Base-by-base conservation (phyloP, 2,329 filamentous ascomycete genomes). In the Diaporthe sp. region DNA sequence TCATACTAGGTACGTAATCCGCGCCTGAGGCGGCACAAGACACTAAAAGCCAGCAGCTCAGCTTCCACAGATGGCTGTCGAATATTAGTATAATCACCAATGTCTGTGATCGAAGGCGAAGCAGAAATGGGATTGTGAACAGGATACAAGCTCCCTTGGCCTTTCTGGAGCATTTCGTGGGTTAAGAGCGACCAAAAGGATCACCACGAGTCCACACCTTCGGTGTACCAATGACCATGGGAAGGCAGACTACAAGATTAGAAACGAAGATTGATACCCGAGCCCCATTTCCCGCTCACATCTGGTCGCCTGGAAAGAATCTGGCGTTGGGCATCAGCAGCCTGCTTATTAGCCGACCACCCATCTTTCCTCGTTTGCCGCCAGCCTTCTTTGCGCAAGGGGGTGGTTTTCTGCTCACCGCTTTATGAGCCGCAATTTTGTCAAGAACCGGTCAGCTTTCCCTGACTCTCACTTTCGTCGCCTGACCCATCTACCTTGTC, bases 251-350 rank as follows among this genome's bases (percentile, higher is more conserved):
- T 25, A 3, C 2, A 25, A 9, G 4, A 3, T 38, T 35, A 19
- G 22, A 25, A 35, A 50, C 15, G 7, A 17, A 13, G 4, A 33
- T 28, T 25, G 61, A 7, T 28, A 35, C 28, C n/a, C 22, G 30
- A 25, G 22, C 45, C 22, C 22, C 12, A 4, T 35, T 17, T n/a
- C 4, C 15, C 30, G n/a, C 30, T 25, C 42, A 35, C n/a, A 28
- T n/a, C 22, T 25, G 4, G 4, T 19, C n/a, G 64, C n/a, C 22
- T 8, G 8, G 30, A 1, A 19, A 22, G 45, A 19, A 28, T 30
- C 47, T 67, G 30, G 64, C 30, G 22, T 67, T 40, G 64, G 64
- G 64, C 64, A 67, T 28, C 64, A 67, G 64, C 22, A 35, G 60
- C 60, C 60, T n/a, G 60, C 60, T 35, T 50, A 50, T 50, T 28